These are phyloP conservation scores for Capsicum baccatum DNA, from an alignment of 257 asterid genomes.

Conservation along the genomic window DNA sequence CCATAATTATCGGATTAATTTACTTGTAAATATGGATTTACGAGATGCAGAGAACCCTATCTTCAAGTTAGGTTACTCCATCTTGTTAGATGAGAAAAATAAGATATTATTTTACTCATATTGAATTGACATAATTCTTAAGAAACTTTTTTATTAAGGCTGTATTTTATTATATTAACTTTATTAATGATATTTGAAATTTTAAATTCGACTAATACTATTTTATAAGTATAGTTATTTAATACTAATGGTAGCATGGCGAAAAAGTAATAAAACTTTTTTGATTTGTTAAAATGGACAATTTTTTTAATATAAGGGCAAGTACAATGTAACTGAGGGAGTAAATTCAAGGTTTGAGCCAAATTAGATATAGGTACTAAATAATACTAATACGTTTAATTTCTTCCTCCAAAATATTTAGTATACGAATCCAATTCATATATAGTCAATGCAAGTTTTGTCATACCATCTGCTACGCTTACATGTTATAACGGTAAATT, in stretches of 20 bases:
- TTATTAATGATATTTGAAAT: too few relatives aligned
- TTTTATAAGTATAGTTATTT: too few relatives aligned
- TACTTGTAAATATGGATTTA: conserved; percentile 12
- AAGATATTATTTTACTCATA: not conserved
- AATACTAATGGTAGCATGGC: too few relatives aligned
- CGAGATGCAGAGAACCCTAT: conserved; percentile 20
- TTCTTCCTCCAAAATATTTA: not conserved
- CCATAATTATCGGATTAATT: conserved; percentile 12
- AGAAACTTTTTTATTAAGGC: too few relatives aligned
- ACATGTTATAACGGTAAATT: not conserved
- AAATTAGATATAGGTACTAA: not conserved
- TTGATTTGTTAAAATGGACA: too few relatives aligned
- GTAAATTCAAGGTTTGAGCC: not conserved
- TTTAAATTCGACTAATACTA: too few relatives aligned
- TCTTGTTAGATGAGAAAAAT: not conserved
- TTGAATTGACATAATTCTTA: too few relatives aligned
- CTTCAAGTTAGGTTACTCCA: conserved; percentile 23
- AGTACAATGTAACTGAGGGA: too few relatives aligned
- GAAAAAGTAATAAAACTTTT: too few relatives aligned
- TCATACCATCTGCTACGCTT: not conserved
- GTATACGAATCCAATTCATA: not conserved
- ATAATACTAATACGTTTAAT: not conserved
- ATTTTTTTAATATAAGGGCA: too few relatives aligned
- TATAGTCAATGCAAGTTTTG: not conserved
- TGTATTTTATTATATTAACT: too few relatives aligned